Evolutionary conservation across 2,329 filamentous ascomycete genomes (phyloP).

Genomic region (Talaromyces pinophilus): DNA sequence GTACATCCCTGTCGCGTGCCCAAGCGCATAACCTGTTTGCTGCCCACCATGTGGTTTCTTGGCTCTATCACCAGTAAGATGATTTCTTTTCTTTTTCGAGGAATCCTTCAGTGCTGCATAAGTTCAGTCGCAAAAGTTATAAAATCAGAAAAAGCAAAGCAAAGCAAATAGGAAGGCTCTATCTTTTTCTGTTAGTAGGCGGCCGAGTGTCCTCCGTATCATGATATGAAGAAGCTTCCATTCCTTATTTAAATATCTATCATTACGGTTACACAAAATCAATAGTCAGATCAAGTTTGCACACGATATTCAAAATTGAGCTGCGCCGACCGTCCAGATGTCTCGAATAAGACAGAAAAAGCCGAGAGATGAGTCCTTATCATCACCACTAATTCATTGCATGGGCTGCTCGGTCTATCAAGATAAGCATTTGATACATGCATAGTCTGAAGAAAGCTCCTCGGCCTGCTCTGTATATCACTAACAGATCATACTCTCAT

Average conservation of each 20-base stretch:
- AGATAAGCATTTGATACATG: not conserved
- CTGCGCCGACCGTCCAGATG: too few relatives aligned
- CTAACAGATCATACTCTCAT: not conserved
- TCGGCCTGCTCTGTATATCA: not conserved
- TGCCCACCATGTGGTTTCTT: not conserved
- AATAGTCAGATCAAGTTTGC: not conserved
- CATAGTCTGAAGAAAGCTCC: not conserved
- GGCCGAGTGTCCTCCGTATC: not conserved
- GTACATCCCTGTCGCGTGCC: slow-evolving; percentile 4
- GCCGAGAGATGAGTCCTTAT: not conserved
- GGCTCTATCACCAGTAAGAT: not conserved
- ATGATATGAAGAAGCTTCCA: not conserved
- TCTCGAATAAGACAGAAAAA: not conserved
- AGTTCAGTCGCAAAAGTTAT: not conserved
- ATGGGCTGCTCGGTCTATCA: not conserved
- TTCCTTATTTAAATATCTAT: not conserved
- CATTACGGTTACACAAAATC: not conserved
- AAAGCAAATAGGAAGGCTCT: not conserved
- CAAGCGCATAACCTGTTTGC: slow-evolving; percentile 3
- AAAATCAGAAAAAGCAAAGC: not conserved
- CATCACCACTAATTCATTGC: not conserved
- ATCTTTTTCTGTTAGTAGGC: not conserved
- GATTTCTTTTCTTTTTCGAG: not conserved
- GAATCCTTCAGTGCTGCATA: not conserved
- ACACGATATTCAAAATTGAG: not conserved